Conservation (phyloP, 129 eudicot genomes). For the Flaveria linearis region DNA sequence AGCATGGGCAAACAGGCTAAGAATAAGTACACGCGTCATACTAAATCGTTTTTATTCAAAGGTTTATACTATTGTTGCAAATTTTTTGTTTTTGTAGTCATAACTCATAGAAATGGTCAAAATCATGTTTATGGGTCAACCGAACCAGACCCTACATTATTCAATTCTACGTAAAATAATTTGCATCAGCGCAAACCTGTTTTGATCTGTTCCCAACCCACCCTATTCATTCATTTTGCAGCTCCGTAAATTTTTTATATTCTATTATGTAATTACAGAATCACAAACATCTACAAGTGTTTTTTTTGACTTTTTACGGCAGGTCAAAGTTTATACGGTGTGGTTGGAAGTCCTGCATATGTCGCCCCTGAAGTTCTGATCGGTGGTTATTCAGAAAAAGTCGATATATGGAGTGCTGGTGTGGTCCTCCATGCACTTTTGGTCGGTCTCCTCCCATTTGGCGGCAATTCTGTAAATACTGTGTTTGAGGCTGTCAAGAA, state of each 20-base stretch:
- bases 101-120: neutral
- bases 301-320: constrained; percentile 1
- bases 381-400: constrained; percentile 48
- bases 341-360: constrained; percentile 63
- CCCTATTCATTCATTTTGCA: neutral
- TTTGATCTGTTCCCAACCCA: neutral
- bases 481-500: constrained; percentile 55
- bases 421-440: constrained; percentile 50
- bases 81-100: neutral
- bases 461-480: constrained; percentile 43
- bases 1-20: neutral
- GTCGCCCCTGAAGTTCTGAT: constrained; percentile 53
- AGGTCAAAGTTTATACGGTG: constrained; percentile 52
- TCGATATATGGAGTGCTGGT: constrained; percentile 65
- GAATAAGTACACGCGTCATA: neutral
- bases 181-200: neutral
- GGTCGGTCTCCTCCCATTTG: constrained; percentile 46
- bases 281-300: neutral
- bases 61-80: neutral
- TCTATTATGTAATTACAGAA: neutral
- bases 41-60: neutral
- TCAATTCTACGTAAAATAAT: neutral
- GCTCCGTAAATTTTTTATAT: neutral
- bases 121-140: neutral
- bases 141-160: neutral